Evolutionary conservation across 441 rosid genomes (phyloP), one percentile per base, ranked within the genome.

Genomic region (Populus hybrid): DNA sequence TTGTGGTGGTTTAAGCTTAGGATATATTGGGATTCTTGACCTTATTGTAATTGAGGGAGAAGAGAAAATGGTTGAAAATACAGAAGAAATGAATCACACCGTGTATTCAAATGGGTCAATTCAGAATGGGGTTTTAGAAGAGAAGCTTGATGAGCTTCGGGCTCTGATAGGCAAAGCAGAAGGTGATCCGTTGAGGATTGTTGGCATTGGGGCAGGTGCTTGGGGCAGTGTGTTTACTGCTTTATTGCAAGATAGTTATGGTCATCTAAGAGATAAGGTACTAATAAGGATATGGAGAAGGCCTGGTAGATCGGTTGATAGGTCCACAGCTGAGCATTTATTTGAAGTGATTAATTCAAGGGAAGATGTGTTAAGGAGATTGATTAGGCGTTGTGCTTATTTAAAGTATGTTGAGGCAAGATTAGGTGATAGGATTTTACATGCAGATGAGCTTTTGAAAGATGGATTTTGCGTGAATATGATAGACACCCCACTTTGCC

Each of bases 191-290:
- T 79, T 96, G 33, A 93, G 92, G 79, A 89, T 94, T 69, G 98
- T 91, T 23, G 94, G 98, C 18, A 86, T 96, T 59, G 99, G 99
- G 56, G 98, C 98, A 1, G 98, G 99, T 74, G 99, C 98, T 77
- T 96, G 99, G 98, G 98, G 98, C 29, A 94, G 98, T 82, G 99
- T 94, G 42, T 96, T 94, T 78, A 85, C 93, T 75, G 97, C 99
- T 38, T 83, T 92, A 85, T 78, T 96, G 76, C 99, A 96, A 83
- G 97, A 94, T 24, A 85, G 89, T 81, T 96, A 92, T 77, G 96
- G 98, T 77, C 85, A 92, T 64, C 83, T 91, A 31, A 84, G 98
- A 28, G 93, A 94, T 12, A 96, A 94, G 94, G 89, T 93, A 74
- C 88, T 86, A 70, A 90, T 95, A 65, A 88, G 98, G 84, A 91